Percentiles rank a stretch among this genome's conserved stretches.
Conservation (phyloP, 768 basidiomycete species). For the Termitomyces sp. region DNA sequence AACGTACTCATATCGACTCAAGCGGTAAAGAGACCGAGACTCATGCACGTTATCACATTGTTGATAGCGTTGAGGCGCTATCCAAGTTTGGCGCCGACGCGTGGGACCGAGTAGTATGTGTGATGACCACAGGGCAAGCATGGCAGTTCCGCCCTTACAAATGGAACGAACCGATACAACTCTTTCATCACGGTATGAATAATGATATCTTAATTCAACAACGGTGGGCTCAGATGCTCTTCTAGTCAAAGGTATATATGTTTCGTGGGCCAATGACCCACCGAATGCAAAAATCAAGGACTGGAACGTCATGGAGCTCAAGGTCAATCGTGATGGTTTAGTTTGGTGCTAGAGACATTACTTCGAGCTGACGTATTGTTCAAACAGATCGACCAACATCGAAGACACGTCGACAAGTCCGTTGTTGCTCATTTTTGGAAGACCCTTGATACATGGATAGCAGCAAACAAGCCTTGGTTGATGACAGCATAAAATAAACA, state of each 20-base stretch:
- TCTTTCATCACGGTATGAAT: constrained; percentile 86
- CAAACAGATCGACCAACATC: constrained; percentile 77
- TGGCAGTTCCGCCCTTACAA: constrained; percentile 99
- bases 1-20: constrained; percentile 64
- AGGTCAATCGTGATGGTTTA: constrained; percentile 37
- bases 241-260: constrained; percentile 90
- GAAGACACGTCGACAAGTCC: constrained; percentile 91
- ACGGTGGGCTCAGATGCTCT: neutral
- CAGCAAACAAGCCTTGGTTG: constrained; percentile 73
- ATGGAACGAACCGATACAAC: constrained; percentile 86
- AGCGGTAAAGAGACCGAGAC: constrained; percentile 54
- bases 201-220: too few species aligned
- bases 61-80: constrained; percentile 90
- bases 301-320: constrained; percentile 96
- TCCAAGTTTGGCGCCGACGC: constrained; percentile 89
- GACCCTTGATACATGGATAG: constrained; percentile 80
- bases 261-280: constrained; percentile 92
- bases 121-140: constrained; percentile 96
- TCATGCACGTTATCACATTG: constrained; percentile 71
- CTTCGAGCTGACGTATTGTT: neutral
- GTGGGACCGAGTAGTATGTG: constrained; percentile 96
- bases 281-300: constrained; percentile 85
- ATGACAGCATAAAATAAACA: constrained; percentile 25
- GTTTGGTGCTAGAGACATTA: neutral
- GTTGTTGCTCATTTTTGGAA: constrained; percentile 97